Conservation (phyloP, 352 stramenopile species). For the Globisporangium parvum region DNA sequence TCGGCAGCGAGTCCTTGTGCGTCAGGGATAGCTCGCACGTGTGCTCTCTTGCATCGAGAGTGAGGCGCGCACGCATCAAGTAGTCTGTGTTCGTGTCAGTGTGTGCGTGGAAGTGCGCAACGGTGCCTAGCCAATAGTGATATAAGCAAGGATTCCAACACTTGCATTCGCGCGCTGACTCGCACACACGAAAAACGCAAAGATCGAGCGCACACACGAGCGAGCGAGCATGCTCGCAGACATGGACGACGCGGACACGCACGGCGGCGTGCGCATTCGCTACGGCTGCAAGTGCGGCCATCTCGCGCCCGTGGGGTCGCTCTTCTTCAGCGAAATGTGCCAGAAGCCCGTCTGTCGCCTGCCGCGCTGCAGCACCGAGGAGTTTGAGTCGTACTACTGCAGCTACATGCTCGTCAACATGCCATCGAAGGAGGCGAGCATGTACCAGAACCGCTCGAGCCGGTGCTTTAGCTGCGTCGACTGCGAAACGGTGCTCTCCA, state of each 20-base stretch:
- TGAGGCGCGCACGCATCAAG: no score
- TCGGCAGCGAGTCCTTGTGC: no score
- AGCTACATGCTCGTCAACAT: conserved; percentile 79
- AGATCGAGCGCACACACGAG: not conserved
- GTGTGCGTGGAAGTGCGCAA: no score
- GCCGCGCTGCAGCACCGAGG: conserved; percentile 65
- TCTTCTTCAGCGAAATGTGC: conserved; percentile 80
- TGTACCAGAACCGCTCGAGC: conserved; percentile 86
- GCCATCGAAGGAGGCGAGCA: conserved; percentile 78
- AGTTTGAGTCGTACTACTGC: conserved; percentile 89
- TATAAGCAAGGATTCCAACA: no score
- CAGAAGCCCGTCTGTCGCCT: conserved; percentile 68
- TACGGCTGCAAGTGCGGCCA: conserved; percentile 76
- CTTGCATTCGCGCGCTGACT: not conserved
- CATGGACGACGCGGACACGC: conserved; percentile 1
- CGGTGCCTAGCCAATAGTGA: no score
- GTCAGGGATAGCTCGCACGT: no score
- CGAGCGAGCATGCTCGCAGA: conserved; percentile 11
- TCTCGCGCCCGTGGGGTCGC: conserved; percentile 37
- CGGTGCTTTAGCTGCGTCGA: conserved; percentile 75
- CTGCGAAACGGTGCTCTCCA: conserved; percentile 64
- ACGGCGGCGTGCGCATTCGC: conserved; percentile 38
- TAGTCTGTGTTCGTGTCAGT: no score
- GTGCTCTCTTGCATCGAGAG: no score
- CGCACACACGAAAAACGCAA: not conserved